Percentiles rank a stretch among this genome's conserved stretches.
Conservation (phyloP, 2,329 filamentous ascomycete genomes). For the Claviceps pazoutovae region DNA sequence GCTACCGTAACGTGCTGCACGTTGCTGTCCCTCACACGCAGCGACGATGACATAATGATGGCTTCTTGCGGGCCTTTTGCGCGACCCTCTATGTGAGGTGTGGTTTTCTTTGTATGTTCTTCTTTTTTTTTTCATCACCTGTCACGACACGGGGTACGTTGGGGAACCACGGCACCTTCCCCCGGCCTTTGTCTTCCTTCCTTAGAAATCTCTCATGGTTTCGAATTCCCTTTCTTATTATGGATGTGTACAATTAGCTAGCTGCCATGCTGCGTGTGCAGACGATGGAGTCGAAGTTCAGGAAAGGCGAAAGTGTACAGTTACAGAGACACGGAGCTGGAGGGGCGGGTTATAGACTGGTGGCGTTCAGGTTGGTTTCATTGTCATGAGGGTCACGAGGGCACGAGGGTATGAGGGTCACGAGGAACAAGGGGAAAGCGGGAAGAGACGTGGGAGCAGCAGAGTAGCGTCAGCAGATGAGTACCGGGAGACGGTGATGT, state of each 20-base stretch:
- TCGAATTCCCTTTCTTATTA: background rate
- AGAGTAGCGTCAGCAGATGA: too few relatives aligned
- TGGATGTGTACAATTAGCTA: conserved; percentile 3
- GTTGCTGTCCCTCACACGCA: background rate
- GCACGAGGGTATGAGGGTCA: too few relatives aligned
- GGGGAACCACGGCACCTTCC: background rate
- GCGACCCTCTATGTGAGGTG: background rate
- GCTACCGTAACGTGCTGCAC: background rate
- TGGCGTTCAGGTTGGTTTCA: background rate
- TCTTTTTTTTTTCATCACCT: background rate
- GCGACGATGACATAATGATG: background rate
- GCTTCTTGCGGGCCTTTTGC: background rate
- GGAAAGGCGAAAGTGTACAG: background rate
- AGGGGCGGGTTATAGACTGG: background rate
- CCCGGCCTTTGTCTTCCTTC: background rate
- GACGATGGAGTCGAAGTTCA: background rate
- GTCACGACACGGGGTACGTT: background rate
- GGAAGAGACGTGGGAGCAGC: too few relatives aligned
- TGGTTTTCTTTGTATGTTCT: background rate
- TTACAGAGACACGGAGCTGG: background rate
- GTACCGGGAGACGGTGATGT: too few relatives aligned
- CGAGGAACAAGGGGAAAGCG: too few relatives aligned
- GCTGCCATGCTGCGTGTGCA: background rate
- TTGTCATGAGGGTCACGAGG: too few relatives aligned
- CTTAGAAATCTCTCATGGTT: background rate